Percentiles rank a stretch among this genome's conserved stretches.
phyloP scores from a whole-genome alignment of 495 filamentous ascomycete genomes.

The Amniculicola lignicola region DNA sequence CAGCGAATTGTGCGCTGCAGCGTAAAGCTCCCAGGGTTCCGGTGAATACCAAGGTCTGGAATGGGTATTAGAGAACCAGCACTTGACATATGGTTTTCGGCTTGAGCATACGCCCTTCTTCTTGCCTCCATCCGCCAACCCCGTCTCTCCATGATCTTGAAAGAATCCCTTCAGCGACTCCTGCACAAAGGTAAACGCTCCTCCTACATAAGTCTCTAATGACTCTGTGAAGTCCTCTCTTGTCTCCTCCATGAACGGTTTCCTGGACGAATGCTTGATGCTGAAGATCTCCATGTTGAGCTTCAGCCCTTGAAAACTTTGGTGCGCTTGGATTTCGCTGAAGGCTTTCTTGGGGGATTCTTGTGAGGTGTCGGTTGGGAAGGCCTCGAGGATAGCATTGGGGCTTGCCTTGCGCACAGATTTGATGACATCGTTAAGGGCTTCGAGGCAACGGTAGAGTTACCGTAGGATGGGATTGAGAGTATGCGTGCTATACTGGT shows the following conservation, averaged over 20 bases:
- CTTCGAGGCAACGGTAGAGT: constrained; percentile 48
- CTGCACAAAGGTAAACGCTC: constrained; percentile 49
- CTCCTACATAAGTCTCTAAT: constrained; percentile 47
- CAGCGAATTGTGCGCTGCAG: constrained; percentile 46
- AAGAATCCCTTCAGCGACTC: constrained; percentile 46
- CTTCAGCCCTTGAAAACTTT: constrained; percentile 45
- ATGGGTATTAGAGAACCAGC: background rate
- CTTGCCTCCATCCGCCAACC: constrained; percentile 38
- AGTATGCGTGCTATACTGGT: constrained; percentile 50
- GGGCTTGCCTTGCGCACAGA: constrained; percentile 41
- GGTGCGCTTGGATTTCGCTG: constrained; percentile 43
- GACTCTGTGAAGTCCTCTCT: constrained; percentile 45
- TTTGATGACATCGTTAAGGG: constrained; percentile 41
- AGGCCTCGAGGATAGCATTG: constrained; percentile 44
- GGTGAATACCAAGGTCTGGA: constrained; percentile 47
- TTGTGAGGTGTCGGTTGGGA: constrained; percentile 47
- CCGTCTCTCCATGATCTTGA: constrained; percentile 44
- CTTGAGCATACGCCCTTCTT: constrained; percentile 44
- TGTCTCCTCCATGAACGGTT: constrained; percentile 50
- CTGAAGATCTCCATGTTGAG: constrained; percentile 47
- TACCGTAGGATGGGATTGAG: constrained; percentile 46
- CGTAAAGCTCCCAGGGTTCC: constrained; percentile 49
- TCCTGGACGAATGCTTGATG: constrained; percentile 48
- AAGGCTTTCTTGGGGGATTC: constrained; percentile 42
- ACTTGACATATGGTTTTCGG: background rate